Evolutionary conservation across 1,139 yeast species (phyloP).

Genomic region (Magnusiomyces magnusii): DNA sequence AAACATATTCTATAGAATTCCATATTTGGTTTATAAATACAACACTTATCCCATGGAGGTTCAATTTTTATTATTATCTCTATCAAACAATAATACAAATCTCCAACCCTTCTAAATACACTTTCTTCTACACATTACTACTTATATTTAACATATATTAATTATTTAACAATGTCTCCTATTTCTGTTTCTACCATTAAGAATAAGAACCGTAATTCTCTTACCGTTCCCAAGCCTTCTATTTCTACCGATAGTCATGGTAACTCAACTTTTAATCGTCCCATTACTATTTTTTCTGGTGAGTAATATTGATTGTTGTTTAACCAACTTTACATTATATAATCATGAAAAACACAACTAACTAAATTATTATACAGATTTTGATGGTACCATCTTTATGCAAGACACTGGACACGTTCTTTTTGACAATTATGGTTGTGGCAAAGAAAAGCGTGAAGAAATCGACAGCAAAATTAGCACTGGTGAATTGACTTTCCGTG

Average conservation of each 20-base stretch:
- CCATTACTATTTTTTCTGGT: conserved; percentile 33
- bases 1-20: not conserved
- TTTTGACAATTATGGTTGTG: conserved; percentile 40
- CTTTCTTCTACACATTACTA: not conserved
- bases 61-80: not conserved
- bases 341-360: not conserved
- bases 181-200: not conserved
- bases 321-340: not conserved
- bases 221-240: conserved; percentile 5
- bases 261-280: conserved; percentile 19
- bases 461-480: conserved; percentile 36
- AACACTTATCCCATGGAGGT: not conserved
- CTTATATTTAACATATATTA: not conserved
- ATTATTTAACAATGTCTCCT: not conserved
- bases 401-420: conserved; percentile 42
- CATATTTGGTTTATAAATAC: not conserved
- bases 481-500: conserved; percentile 34
- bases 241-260: conserved; percentile 14
- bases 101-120: not conserved
- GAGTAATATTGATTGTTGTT: not conserved
- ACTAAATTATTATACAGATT: conserved; percentile 22
- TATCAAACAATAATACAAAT: not conserved
- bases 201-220: not conserved
- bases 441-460: conserved; percentile 33
- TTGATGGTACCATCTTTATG: conserved; percentile 41